Evolutionary conservation across 2,329 filamentous ascomycete genomes (phyloP).

Genomic region (Thielaviopsis ethacetica): DNA sequence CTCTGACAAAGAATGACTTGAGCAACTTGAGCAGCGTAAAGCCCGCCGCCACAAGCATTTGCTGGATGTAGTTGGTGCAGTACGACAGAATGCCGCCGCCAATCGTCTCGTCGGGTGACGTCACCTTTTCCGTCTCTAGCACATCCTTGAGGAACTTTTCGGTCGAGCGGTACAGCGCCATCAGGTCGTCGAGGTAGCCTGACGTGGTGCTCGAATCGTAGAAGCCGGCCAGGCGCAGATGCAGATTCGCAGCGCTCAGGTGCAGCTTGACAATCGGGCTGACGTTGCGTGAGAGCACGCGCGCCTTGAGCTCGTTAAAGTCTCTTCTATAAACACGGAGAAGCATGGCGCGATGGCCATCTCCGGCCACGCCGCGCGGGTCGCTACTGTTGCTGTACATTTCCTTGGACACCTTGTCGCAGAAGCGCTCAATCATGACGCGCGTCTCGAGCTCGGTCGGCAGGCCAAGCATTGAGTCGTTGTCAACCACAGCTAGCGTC

Average conservation of each 20-base stretch:
- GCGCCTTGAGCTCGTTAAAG: constrained; percentile 44
- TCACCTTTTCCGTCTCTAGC: constrained; percentile 34
- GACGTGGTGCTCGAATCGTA: constrained; percentile 61
- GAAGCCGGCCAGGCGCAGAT: constrained; percentile 63
- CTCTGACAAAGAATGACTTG: constrained; percentile 56
- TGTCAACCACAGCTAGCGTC: constrained; percentile 44
- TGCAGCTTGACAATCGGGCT: constrained; percentile 47
- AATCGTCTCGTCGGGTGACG: constrained; percentile 27
- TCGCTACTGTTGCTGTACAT: constrained; percentile 67
- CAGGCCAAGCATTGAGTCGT: constrained; percentile 34
- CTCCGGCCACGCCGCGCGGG: constrained; percentile 50
- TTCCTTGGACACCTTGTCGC: constrained; percentile 61
- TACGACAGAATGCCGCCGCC: constrained; percentile 44
- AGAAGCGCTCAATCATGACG: constrained; percentile 57
- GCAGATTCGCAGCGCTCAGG: constrained; percentile 55
- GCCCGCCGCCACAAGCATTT: constrained; percentile 70
- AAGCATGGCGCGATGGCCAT: constrained; percentile 49
- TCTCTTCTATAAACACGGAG: constrained; percentile 51
- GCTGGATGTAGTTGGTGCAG: constrained; percentile 61
- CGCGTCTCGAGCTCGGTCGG: constrained; percentile 48
- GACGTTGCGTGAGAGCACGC: constrained; percentile 40
- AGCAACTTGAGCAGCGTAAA: constrained; percentile 67
- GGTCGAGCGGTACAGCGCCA: constrained; percentile 58
- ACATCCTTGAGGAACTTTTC: constrained; percentile 53
- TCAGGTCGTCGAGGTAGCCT: constrained; percentile 57